Percentiles rank a stretch among this genome's conserved stretches.
Conservation (phyloP, 1,284 basidiomycete genomes). For the Sporisorium graminicola region DNA sequence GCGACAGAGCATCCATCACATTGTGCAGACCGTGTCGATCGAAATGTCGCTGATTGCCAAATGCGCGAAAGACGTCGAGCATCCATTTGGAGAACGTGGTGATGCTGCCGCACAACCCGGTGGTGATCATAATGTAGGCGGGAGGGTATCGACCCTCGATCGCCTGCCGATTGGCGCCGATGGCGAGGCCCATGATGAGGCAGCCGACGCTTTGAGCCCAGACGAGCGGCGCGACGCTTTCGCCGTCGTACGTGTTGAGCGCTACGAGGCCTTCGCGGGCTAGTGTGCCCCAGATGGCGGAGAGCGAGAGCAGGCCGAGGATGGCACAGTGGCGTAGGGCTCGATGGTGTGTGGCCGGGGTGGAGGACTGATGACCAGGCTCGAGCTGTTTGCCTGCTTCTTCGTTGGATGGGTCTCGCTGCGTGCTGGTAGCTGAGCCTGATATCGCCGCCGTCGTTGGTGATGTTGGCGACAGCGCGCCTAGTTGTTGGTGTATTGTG, state of each 20-base stretch:
- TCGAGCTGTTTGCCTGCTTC: slow-evolving; percentile 35
- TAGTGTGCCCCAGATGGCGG: slow-evolving; percentile 70
- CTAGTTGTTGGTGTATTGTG: neutral
- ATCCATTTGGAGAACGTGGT: slow-evolving; percentile 99
- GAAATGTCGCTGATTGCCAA: slow-evolving; percentile 78
- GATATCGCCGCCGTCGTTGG: neutral
- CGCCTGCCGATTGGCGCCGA: slow-evolving; percentile 38
- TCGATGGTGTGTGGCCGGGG: slow-evolving; percentile 9
- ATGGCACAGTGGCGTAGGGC: slow-evolving; percentile 46
- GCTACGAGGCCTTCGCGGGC: slow-evolving; percentile 69
- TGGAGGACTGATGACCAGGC: neutral
- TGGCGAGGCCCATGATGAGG: slow-evolving; percentile 79
- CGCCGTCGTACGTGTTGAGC: slow-evolving; percentile 77
- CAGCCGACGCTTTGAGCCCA: slow-evolving; percentile 92
- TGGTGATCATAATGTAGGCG: slow-evolving; percentile 87
- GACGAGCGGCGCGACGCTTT: slow-evolving; percentile 83
- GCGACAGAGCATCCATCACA: slow-evolving; percentile 71
- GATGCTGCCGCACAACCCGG: slow-evolving; percentile 93
- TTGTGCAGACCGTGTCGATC: slow-evolving; percentile 80
- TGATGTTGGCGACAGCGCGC: neutral
- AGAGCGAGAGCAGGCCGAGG: slow-evolving; percentile 66
- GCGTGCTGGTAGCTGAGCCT: slow-evolving; percentile 1
- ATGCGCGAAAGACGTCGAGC: slow-evolving; percentile 85
- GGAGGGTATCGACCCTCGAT: slow-evolving; percentile 70
- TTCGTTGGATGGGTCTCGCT: slow-evolving; percentile 4